Base-by-base conservation (phyloP, 805 yeast species). In the Clavispora santaluciae region DNA sequence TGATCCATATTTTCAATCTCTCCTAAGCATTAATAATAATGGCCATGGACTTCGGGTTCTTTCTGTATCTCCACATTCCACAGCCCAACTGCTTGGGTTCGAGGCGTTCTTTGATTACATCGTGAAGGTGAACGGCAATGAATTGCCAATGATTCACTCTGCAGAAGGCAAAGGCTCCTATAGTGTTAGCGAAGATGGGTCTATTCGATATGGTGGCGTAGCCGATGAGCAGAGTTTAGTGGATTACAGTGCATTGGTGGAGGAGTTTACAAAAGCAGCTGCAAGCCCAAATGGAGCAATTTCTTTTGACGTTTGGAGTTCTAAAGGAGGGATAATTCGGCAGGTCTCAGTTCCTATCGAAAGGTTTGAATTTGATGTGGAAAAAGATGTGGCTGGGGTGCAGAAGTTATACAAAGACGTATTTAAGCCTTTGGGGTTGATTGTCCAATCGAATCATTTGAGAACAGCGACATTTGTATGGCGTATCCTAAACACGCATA, bases 71-170 rank as follows among this genome's bases (percentile, higher is more conserved):
- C 72, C 73, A 9, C 66, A 64, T 21, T 66, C 72, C 5, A 17
- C 45, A 10, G 73, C 66, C 0, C 62, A 61, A 33, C 44, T 45
- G 22, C 42, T 51, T 2, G 72, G 71, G 3, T 59, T 93, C 22
- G 95, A 89, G 61, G 72, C 93, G 8, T 84, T 87, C 78, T 93
- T 91, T 56, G 99, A 91, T 59, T 91, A 74, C 57, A 78, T 91
- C 25, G 73, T 88, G n/a, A 83, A 85, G 1, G 68, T 89, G 42
- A 86, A 91, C 51, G 87, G 86, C 34, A 82, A 76, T 48, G 85
- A 83, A 35, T 56, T 70, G 38, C 75, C 74, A 16, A 66, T 69
- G 71, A 39, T 51, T 24, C 45, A 60, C 39, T 65, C 70, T 5
- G 51, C 61, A 5, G 47, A 58, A 11, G 54, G 64, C 1, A 17